Conservation (phyloP, 345 rosid genomes). For the Dipteronia dyeriana region DNA sequence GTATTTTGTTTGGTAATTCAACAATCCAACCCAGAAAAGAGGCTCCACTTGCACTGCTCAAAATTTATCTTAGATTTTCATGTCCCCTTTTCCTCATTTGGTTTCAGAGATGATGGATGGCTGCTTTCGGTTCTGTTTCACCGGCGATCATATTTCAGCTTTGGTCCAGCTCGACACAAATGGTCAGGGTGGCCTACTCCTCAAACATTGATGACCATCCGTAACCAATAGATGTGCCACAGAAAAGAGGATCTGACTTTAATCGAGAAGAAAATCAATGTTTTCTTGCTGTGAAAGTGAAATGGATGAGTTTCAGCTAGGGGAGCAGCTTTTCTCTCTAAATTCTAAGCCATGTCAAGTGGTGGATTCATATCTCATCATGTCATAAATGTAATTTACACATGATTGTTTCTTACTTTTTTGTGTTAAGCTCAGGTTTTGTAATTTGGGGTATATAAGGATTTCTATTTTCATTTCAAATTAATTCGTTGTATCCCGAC, state of each 20-base stretch:
- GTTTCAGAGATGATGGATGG: background rate
- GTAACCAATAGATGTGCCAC: background rate
- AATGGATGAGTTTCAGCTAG: too few relatives aligned
- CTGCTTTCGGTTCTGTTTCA: background rate
- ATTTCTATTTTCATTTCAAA: too few relatives aligned
- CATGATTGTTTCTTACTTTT: too few relatives aligned
- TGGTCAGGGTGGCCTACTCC: background rate
- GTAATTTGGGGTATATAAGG: too few relatives aligned
- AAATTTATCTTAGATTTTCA: background rate
- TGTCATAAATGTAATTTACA: background rate
- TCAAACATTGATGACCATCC: background rate
- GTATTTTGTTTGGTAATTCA: background rate
- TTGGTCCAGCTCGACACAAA: slow-evolving; percentile 6
- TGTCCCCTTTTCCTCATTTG: background rate
- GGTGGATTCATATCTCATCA: background rate
- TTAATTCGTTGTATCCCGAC: too few relatives aligned
- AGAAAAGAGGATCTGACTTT: background rate
- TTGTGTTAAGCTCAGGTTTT: background rate
- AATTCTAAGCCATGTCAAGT: background rate
- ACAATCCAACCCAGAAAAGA: background rate
- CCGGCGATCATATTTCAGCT: background rate
- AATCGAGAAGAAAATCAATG: background rate
- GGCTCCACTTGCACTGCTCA: background rate
- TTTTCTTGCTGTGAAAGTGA: background rate
- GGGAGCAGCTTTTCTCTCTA: background rate